phyloP scores from a whole-genome alignment of 306 rosid genomes.

The Ceratonia siliqua region DNA sequence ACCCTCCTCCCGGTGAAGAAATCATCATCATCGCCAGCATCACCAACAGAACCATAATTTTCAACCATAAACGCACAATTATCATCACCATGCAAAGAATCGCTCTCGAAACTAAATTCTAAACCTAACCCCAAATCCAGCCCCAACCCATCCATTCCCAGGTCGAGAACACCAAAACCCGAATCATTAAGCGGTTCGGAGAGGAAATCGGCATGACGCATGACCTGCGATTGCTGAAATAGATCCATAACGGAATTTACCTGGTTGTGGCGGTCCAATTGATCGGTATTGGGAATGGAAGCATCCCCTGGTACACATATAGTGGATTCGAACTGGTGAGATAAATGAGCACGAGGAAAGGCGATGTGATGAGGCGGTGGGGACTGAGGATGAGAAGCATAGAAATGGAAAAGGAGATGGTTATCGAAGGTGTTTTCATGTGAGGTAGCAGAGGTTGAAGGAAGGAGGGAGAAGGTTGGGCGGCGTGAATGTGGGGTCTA shows the following conservation, averaged over 20 bases:
- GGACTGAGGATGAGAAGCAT: conserved; percentile 42
- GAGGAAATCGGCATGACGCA: conserved; percentile 36
- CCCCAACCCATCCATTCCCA: conserved; percentile 41
- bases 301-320: conserved; percentile 7
- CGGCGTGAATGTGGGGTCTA: too few relatives aligned
- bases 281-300: conserved; percentile 40
- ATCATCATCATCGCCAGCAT: conserved; percentile 47
- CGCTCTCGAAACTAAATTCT: conserved; percentile 42
- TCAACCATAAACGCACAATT: conserved; percentile 23
- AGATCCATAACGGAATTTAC: conserved; percentile 82
- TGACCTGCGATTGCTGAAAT: conserved; percentile 67
- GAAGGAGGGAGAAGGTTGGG: too few relatives aligned
- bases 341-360: conserved; percentile 15
- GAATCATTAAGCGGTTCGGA: conserved; percentile 41
- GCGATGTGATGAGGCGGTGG: conserved; percentile 28
- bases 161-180: conserved; percentile 54
- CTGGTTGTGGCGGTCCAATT: conserved; percentile 57
- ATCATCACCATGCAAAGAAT: conserved; percentile 31
- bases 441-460: too few relatives aligned
- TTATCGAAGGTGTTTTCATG: too few relatives aligned
- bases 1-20: conserved; percentile 45
- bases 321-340: conserved; percentile 31
- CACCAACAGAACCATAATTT: conserved; percentile 27
- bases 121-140: conserved; percentile 45
- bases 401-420: conserved; percentile 44